A percentile compares a stretch with the other conserved stretches of the same genome.
Conservation (phyloP, 257 asterid species). For the Penstemon newberryi region DNA sequence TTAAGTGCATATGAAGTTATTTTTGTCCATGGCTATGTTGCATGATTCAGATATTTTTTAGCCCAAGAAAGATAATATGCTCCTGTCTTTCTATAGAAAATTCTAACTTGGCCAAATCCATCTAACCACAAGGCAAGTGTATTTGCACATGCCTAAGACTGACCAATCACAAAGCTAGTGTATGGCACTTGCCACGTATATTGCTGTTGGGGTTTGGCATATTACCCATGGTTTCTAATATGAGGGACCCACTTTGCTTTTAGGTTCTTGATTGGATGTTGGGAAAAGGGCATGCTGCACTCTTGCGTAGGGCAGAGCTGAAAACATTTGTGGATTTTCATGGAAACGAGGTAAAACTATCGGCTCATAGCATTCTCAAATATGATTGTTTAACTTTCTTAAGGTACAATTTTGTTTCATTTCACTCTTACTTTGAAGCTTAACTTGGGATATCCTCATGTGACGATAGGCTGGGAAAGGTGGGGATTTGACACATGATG, state of each 20-base stretch:
- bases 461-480: slow-evolving; percentile 89
- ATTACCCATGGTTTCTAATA: not conserved
- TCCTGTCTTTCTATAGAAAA: not conserved
- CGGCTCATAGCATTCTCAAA: not conserved
- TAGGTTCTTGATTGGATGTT: slow-evolving; percentile 97
- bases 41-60: slow-evolving; percentile 14
- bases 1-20: not conserved
- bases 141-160: too few species aligned
- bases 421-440: slow-evolving; percentile 1
- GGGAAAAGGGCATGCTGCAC: slow-evolving; percentile 96
- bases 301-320: slow-evolving; percentile 91
- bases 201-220: too few species aligned
- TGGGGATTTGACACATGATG: slow-evolving; percentile 97
- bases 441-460: slow-evolving; percentile 22
- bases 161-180: too few species aligned
- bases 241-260: slow-evolving; percentile 17
- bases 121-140: too few species aligned
- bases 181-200: too few species aligned
- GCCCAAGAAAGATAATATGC: not conserved
- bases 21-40: not conserved
- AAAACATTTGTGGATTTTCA: slow-evolving; percentile 98
- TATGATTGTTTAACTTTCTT: not conserved
- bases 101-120: too few species aligned
- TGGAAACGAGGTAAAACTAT: slow-evolving; percentile 77
- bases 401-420: slow-evolving; percentile 1